Evolutionary conservation across 78 protist species (phyloP), one percentile per base, ranked within the genome.

Genomic region (Cavenderia fasciculata): DNA sequence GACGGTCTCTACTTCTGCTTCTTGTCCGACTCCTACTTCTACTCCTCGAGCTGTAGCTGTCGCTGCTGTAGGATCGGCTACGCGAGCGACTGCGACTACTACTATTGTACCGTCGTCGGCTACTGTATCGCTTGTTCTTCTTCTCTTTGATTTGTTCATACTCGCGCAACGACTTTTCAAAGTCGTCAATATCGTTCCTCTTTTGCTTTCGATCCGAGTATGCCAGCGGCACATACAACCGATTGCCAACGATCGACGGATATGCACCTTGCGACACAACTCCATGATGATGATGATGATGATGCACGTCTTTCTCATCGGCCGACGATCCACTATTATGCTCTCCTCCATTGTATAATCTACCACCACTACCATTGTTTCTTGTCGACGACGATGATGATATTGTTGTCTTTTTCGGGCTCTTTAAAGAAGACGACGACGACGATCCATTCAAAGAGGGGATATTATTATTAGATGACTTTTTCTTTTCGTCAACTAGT

Each of bases 221-320:
- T 38, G 59, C 40, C 12, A 57, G 68, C 21, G 90, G 90, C 46
- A 82, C 73, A 56, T 82, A 82, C 5, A 82, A 51, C 41, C 90
- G 27, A 56, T 69, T 78, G 11, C 90, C 90, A 19, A 82, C 90
- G 16, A 82, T 57, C 6, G 90, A 82, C 11, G 90, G 73, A 57
- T 82, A 82, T n/a, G 90, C 70, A 19, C 27, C 41, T 57, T 57
- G 41, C 25, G 72, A 27, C 10, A 5, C 47, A 36, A 18, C 47
- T 40, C 18, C 54, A 12, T 19, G 72, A 38, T 63, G 47, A 12
- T 33, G 72, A 8, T 63, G 72, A 38, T 63, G 38, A 18, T 40
- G 33, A n/a, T 43, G 43, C 19, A 40, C 21, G 47, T 63, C 25
- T 8, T 63, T 47, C 4, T 63, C 72, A 11, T 63, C 72, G 12